Percentiles rank a stretch among this genome's conserved stretches.
Evolutionary conservation across 345 rosid genomes (phyloP).

Genomic region (Corymbia maculata): DNA sequence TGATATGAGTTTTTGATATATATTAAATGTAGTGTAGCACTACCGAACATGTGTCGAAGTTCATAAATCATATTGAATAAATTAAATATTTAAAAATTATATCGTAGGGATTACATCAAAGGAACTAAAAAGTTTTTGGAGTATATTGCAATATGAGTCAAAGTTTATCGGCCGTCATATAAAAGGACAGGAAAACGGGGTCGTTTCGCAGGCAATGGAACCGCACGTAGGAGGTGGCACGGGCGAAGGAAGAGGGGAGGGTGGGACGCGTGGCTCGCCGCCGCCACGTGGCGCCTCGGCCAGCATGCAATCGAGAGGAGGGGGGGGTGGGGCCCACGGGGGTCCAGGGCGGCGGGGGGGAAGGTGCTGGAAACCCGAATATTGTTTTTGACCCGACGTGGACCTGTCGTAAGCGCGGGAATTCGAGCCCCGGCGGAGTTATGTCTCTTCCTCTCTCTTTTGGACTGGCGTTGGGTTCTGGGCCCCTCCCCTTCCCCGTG

Average conservation of each 20-base stretch:
- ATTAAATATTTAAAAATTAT: too few relatives aligned
- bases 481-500: neutral
- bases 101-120: too few relatives aligned
- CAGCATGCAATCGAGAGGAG: neutral
- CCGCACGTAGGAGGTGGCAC: neutral
- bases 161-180: too few relatives aligned
- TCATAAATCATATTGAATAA: too few relatives aligned
- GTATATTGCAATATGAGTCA: too few relatives aligned
- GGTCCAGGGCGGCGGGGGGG: neutral
- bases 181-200: neutral
- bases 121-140: too few relatives aligned
- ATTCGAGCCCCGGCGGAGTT: neutral
- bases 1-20: fast-evolving
- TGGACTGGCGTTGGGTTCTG: neutral
- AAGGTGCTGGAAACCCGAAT: neutral
- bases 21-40: fast-evolving
- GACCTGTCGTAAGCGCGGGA: neutral
- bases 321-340: neutral
- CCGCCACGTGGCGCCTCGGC: neutral
- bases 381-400: neutral
- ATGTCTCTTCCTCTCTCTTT: neutral
- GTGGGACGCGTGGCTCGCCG: neutral
- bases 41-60: too few relatives aligned
- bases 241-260: neutral
- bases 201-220: neutral